These are phyloP conservation scores for Aureococcus anophagefferens DNA, from an alignment of 108 stramenopile genomes.

Conservation along the genomic window DNA sequence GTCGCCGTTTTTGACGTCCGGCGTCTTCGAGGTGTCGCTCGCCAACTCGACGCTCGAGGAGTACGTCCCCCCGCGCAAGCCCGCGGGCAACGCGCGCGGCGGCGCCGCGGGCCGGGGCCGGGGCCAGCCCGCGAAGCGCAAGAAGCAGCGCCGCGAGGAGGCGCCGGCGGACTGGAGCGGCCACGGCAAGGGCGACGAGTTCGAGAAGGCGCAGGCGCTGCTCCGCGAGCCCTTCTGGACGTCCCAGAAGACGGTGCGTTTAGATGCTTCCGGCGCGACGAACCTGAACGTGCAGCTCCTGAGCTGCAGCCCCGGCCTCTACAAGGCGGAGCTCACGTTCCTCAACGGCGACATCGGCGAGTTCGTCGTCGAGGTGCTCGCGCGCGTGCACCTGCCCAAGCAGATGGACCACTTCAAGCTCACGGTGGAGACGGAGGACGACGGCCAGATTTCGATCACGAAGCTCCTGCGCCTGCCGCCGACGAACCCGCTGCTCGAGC, in stretches of 20 bases:
- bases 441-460: slow-evolving; percentile 11
- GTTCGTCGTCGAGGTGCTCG: slow-evolving; percentile 38
- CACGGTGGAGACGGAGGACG: slow-evolving; percentile 15
- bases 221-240: slow-evolving; percentile 17
- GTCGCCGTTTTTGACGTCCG: slow-evolving; percentile 29
- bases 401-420: slow-evolving; percentile 16
- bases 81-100: too few species aligned
- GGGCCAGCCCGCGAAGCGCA: not conserved
- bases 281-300: slow-evolving; percentile 26
- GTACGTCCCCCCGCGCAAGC: too few species aligned
- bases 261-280: slow-evolving; percentile 9
- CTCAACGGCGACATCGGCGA: slow-evolving; percentile 38
- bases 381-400: slow-evolving; percentile 27
- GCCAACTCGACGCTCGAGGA: too few species aligned
- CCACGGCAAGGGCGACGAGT: slow-evolving; percentile 11
- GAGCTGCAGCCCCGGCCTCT: slow-evolving; percentile 40
- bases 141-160: slow-evolving; percentile 5
- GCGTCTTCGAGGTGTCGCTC: not conserved
- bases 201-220: slow-evolving; percentile 15
- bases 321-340: slow-evolving; percentile 34
- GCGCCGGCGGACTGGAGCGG: not conserved
- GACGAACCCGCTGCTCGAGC: slow-evolving; percentile 26
- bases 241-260: slow-evolving; percentile 16
- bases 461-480: slow-evolving; percentile 17
- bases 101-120: too few species aligned